These are phyloP conservation scores for Jatropha multifida DNA, from an alignment of 441 rosid genomes.

Conservation along the genomic window DNA sequence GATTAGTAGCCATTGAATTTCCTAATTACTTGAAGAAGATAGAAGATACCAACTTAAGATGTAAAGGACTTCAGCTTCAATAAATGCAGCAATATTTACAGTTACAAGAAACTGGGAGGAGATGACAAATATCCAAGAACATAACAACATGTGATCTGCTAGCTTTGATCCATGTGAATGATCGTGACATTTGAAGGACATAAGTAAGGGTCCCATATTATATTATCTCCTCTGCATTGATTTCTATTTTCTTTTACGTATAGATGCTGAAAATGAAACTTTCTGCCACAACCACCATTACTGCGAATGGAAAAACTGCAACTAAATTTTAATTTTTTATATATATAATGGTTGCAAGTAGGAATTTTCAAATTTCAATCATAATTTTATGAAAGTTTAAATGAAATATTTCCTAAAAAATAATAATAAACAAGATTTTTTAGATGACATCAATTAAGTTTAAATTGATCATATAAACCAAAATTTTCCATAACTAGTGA, in stretches of 20 bases:
- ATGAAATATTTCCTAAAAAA: no score
- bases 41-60: background rate
- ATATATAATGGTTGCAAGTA: no score
- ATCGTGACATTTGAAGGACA: slow-evolving; percentile 31
- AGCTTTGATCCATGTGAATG: slow-evolving; percentile 35
- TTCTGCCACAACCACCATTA: background rate
- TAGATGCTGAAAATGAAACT: slow-evolving; percentile 9
- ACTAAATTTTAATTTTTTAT: background rate
- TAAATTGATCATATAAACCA: no score
- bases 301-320: background rate
- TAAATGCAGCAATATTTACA: background rate
- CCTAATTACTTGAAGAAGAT: no score
- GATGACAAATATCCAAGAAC: background rate
- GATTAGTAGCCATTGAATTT: no score
- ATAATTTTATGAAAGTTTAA: no score
- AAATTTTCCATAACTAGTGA: no score
- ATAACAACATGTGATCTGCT: slow-evolving; percentile 26
- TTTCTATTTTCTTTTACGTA: slow-evolving; percentile 10
- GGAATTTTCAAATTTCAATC: no score
- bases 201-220: slow-evolving; percentile 8
- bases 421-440: no score
- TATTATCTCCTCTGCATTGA: background rate
- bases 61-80: background rate
- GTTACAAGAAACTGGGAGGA: slow-evolving; percentile 2
- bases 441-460: no score